Evolutionary conservation across 163 green algal species (phyloP), one percentile per base, ranked within the genome.

Genomic region (Botryococcus braunii): DNA sequence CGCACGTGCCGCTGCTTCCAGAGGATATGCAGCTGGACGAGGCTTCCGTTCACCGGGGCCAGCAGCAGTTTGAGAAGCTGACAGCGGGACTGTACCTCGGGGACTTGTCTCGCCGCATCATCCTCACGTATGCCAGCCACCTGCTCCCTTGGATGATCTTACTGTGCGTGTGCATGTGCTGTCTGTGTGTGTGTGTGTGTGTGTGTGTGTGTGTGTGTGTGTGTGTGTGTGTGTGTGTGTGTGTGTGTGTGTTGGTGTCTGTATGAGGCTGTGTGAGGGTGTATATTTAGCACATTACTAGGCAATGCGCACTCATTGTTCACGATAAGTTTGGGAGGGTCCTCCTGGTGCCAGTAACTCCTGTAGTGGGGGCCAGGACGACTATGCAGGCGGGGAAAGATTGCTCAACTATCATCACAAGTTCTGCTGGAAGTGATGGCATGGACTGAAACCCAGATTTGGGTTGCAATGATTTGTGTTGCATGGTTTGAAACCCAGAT

Each of bases 61-160:
- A 67, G 39, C 46, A 64, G 65, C 40, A 25, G 36, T 93, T 95
- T 77, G 91, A 97, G 81, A 97, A 97, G 82, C 72, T 96, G 66
- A 86, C 97, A 6, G 82, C 69, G 8, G 91, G 91, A 17, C 85
- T 97, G 77, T 96, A 92, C 74, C 75, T 97, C 41, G 92, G 92
- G 2, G 90, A 97, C 68, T 68, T 92, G 5, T 86, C 81, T 13
- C 80, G 87, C 29, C 75, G 80, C 68, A 78, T 94, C 31, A 66
- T 95, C 65, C 67, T 89, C 13, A 78, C 69, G 73, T 77, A 59
- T 39, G 47, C 23, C 38, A 34, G 49, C 39, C 9, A n/a, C 50
- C n/a, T 50, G 2, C 11, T 38, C 57, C 21, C 27, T n/a, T n/a
- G n/a, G n/a, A n/a, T n/a, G n/a, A n/a, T n/a, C n/a, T n/a, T n/a